Evolutionary conservation across 2,329 filamentous ascomycete species (phyloP), one percentile per base, ranked within the genome.

Genomic region (Colletotrichum falcatum): DNA sequence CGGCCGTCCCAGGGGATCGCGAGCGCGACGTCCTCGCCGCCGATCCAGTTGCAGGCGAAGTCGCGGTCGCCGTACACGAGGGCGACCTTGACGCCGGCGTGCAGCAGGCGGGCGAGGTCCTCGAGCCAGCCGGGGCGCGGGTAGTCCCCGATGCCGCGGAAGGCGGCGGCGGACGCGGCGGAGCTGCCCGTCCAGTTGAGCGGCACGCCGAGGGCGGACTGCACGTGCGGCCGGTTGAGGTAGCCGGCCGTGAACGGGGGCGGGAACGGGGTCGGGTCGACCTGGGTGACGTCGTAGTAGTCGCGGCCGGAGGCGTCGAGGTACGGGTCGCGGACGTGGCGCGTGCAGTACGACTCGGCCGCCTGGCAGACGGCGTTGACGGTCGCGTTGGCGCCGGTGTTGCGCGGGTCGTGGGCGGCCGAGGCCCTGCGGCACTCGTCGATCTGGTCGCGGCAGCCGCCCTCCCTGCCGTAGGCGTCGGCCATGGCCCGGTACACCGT

Each of bases 131-230:
- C 74, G 2, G 77, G 74, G 4, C 73, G 74, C n/a, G 77, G 79
- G 46, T 76, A 79, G 70, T 79, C 78, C 66, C 11, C 77, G 77
- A 72, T 79, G 71, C 78, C 33, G 46, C 61, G 55, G 48, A 62
- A 56, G 1, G 72, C 74, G 1, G 60, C 46, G 2, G 70, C 55
- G 1, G 69, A 72, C 7, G 74, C 70, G 54, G 58, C 42, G 1
- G 72, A 71, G 49, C 59, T 65, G 9, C 63, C 63, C 0, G 86
- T 86, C 75, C 83, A 89, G 74, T 89, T 88, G 61, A 91, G 77
- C 8, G 87, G 87, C 0, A 90, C 86, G 11, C 91, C 91, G 33
- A 93, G 85, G 1, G 88, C 87, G n/a, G 86, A 76, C 72, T 89
- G 87, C 0, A 92, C 83, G 49, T 53, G 56, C 3, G 16, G 61